Evolutionary conservation across 768 basidiomycete species (phyloP), one percentile per base, ranked within the genome.

Genomic region (Lentinus brumalis): DNA sequence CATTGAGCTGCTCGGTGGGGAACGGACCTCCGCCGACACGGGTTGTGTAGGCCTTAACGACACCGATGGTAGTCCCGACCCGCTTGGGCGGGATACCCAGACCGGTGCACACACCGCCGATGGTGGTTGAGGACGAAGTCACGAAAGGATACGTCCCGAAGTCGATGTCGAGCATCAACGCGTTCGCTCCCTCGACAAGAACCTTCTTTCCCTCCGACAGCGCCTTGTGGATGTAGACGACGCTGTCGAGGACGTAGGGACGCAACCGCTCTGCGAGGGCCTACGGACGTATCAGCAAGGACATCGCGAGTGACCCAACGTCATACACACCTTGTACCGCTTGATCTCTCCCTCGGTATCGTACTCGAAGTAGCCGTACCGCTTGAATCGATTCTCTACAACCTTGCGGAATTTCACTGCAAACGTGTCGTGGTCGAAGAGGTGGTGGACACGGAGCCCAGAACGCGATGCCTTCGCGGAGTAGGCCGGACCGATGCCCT

Each of bases 21-120:
- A 99, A 98, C 4, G 97, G 97, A 0, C 97, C 97, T 41, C 94
- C 93, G n/a, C 97, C 97, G 26, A 99, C 97, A 30, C 97, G 86
- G 1, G 97, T 98, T 16, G 97, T 98, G 75, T 99, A 99, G 0
- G 97, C 97, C 75, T 98, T 99, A 71, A 98, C 81, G 60, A 99
- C 97, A 49, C 97, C 97, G 66, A 96, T 89, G 29, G 88, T 81
- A 50, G 86, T 85, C n/a, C 91, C 92, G 64, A 99, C 87, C 65
- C 83, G 76, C 76, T 88, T 88, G 6, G 97, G 95, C 3, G 97
- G 96, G 51, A 99, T 89, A 53, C 95, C 97, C n/a, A 99, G 86
- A 38, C 97, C 97, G 15, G 96, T 98, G 77, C 92, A 94, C 39
- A 98, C 94, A 53, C 97, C 97, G 32, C 97, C 97, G 59, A 98